Evolutionary conservation across 768 basidiomycete species (phyloP).

Genomic region (Tylopilus subfusipes): DNA sequence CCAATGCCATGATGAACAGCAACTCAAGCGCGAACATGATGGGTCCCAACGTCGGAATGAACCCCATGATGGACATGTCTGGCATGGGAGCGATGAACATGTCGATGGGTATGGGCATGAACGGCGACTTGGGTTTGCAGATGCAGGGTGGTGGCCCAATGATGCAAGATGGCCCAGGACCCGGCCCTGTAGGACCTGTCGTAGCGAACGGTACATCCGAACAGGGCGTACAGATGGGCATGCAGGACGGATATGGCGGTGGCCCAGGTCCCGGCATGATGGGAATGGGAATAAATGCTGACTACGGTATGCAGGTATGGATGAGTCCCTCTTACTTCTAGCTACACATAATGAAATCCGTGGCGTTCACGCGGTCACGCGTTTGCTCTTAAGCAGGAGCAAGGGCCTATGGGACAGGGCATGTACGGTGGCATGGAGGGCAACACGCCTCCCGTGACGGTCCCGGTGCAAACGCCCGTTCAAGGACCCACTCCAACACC

Average conservation of each 20-base stretch:
- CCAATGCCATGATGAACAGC: slow-evolving; percentile 74
- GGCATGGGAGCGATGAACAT: slow-evolving; percentile 58
- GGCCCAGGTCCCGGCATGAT: slow-evolving; percentile 55
- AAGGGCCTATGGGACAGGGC: slow-evolving; percentile 58
- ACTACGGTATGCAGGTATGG: slow-evolving; percentile 74
- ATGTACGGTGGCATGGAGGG: slow-evolving; percentile 68
- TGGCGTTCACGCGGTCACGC: slow-evolving; percentile 29
- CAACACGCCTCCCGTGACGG: slow-evolving; percentile 46
- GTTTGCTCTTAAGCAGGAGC: slow-evolving; percentile 44
- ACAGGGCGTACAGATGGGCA: slow-evolving; percentile 38
- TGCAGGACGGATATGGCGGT: slow-evolving; percentile 41
- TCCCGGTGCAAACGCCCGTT: slow-evolving; percentile 34
- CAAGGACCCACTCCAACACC: slow-evolving; percentile 32
- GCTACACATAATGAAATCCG: slow-evolving; percentile 37
- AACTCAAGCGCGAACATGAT: slow-evolving; percentile 53
- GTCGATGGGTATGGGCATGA: slow-evolving; percentile 57
- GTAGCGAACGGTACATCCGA: slow-evolving; percentile 38
- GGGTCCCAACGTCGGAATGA: slow-evolving; percentile 46
- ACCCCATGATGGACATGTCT: slow-evolving; percentile 80
- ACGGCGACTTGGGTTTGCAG: slow-evolving; percentile 61
- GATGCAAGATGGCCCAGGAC: slow-evolving; percentile 50
- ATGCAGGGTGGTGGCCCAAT: slow-evolving; percentile 45
- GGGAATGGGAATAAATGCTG: slow-evolving; percentile 67
- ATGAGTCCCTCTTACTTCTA: slow-evolving; percentile 28
- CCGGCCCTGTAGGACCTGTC: slow-evolving; percentile 31